These are phyloP conservation scores for Leccinum subgranulosum DNA, from an alignment of 768 basidiomycete species.

Conservation along the genomic window DNA sequence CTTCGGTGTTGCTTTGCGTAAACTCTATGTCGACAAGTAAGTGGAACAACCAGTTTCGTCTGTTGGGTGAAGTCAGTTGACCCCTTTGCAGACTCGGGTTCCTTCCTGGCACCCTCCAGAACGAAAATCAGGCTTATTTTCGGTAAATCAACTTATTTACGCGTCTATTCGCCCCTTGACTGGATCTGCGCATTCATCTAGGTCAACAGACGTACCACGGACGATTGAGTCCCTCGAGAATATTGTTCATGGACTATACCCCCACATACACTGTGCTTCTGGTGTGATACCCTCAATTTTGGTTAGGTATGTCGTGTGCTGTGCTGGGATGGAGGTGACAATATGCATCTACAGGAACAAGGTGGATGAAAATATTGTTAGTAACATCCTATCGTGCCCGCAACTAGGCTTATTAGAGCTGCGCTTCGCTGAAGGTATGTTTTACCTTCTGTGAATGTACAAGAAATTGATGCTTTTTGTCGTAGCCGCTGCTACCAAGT, in stretches of 20 bases:
- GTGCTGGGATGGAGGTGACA: not conserved
- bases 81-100: slow-evolving; percentile 52
- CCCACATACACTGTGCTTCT: slow-evolving; percentile 43
- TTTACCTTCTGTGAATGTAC: not conserved
- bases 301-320: slow-evolving; percentile 44
- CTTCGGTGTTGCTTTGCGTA: slow-evolving; percentile 56
- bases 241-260: slow-evolving; percentile 72
- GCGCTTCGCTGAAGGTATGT: slow-evolving; percentile 62
- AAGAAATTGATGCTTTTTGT: not conserved
- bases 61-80: not conserved
- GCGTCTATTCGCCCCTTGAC: not conserved
- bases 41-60: slow-evolving; percentile 2
- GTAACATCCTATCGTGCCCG: slow-evolving; percentile 67
- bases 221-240: slow-evolving; percentile 76
- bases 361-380: slow-evolving; percentile 67
- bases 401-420: slow-evolving; percentile 59
- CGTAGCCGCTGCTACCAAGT: slow-evolving; percentile 60
- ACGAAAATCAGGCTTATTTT: slow-evolving; percentile 52
- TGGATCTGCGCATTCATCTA: slow-evolving; percentile 16
- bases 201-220: slow-evolving; percentile 74
- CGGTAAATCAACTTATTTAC: slow-evolving; percentile 35
- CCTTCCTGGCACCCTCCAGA: slow-evolving; percentile 51
- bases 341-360: slow-evolving; percentile 45
- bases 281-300: slow-evolving; percentile 48
- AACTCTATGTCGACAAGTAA: slow-evolving; percentile 66